These are phyloP conservation scores for Candida easanensis DNA, from an alignment of 805 yeast species.

Conservation along the genomic window DNA sequence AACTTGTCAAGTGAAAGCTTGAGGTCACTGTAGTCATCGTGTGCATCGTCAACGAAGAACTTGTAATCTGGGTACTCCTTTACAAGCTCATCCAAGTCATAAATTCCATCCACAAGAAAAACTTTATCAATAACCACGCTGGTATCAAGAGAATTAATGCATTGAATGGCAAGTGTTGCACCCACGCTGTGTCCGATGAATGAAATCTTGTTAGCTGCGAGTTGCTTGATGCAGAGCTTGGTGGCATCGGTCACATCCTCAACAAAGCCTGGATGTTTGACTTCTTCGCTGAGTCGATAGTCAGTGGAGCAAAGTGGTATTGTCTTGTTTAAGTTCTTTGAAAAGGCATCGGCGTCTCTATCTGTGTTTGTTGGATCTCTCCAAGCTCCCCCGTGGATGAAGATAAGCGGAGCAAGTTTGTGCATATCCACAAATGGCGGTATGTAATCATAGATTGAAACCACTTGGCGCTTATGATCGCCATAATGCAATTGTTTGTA, in stretches of 20 bases:
- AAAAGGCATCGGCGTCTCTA: slow-evolving; percentile 46
- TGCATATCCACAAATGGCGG: slow-evolving; percentile 6
- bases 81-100: slow-evolving; percentile 47
- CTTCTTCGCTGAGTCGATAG: slow-evolving; percentile 64
- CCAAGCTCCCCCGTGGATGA: slow-evolving; percentile 92
- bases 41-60: slow-evolving; percentile 59
- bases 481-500: slow-evolving; percentile 9
- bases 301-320: slow-evolving; percentile 40
- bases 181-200: slow-evolving; percentile 82
- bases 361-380: slow-evolving; percentile 63
- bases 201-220: slow-evolving; percentile 21
- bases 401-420: slow-evolving; percentile 39
- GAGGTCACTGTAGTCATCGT: slow-evolving; percentile 30
- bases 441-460: slow-evolving; percentile 14
- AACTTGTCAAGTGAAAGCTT: slow-evolving; percentile 2
- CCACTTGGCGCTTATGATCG: slow-evolving; percentile 10
- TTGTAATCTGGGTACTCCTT: slow-evolving; percentile 60
- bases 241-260: slow-evolving; percentile 48
- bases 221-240: slow-evolving; percentile 7
- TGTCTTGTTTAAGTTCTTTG: slow-evolving; percentile 16
- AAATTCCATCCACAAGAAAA: slow-evolving; percentile 68
- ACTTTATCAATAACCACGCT: slow-evolving; percentile 21
- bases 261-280: slow-evolving; percentile 59
- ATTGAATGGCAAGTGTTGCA: slow-evolving; percentile 42
- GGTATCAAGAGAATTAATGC: slow-evolving; percentile 3